Evolutionary conservation across 106 monocot species (phyloP).

Genomic region (Allium sativum): DNA sequence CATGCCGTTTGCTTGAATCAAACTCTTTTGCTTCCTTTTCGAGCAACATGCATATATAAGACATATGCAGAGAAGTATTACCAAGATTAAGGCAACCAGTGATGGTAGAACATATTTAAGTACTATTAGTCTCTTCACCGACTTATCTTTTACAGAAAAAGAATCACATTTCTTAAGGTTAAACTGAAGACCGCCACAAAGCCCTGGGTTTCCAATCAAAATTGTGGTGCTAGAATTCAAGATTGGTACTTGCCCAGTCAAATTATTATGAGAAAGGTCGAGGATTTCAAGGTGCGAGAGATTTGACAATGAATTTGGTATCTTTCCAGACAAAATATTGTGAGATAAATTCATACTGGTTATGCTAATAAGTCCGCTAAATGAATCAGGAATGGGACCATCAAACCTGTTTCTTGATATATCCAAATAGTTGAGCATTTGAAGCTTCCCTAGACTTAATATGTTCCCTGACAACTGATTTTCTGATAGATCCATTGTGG

Average conservation of each 20-base stretch:
- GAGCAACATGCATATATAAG: neutral
- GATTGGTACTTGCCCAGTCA: neutral
- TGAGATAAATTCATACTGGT: constrained; percentile 7
- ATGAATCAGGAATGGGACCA: constrained; percentile 13
- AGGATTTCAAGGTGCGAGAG: neutral
- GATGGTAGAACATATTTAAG: neutral
- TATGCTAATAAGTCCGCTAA: constrained; percentile 9
- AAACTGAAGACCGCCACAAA: neutral
- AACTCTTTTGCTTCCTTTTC: neutral
- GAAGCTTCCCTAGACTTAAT: constrained; percentile 4
- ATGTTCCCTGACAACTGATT: constrained; percentile 6
- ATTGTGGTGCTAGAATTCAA: neutral
- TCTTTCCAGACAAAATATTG: constrained; percentile 10
- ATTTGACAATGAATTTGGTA: constrained; percentile 11
- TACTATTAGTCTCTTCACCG: neutral
- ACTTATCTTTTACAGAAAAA: neutral
- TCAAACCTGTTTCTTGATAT: constrained; percentile 9
- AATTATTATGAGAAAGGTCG: neutral
- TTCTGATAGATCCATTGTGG: neutral
- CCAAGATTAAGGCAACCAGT: neutral
- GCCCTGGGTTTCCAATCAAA: neutral
- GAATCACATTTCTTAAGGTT: neutral
- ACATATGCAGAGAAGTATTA: neutral
- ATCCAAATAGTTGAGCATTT: constrained; percentile 1
- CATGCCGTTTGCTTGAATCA: neutral